phyloP scores from a whole-genome alignment of 768 basidiomycete genomes.

The Psilocybe azurescens region DNA sequence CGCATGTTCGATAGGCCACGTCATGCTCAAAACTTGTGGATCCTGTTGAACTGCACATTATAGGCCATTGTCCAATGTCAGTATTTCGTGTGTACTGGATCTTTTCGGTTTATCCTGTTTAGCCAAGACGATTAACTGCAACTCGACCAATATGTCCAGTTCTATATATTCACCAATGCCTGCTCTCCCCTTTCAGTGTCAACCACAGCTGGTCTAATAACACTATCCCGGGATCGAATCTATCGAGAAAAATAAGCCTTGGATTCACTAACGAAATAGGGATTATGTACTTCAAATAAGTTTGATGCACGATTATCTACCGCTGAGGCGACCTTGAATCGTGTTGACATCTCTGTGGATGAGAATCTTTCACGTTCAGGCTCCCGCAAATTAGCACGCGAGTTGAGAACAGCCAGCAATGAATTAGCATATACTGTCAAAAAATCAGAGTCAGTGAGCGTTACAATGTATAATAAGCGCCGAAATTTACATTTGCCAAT shows the following conservation, averaged over 20 bases:
- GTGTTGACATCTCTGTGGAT: conserved; percentile 37
- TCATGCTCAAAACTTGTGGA: no score
- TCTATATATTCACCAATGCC: neutral
- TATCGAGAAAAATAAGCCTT: neutral
- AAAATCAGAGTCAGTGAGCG: neutral
- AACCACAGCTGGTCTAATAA: neutral
- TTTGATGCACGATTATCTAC: conserved; percentile 27
- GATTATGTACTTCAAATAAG: conserved; percentile 22
- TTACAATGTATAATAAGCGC: neutral
- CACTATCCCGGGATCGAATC: conserved; percentile 23
- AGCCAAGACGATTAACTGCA: neutral
- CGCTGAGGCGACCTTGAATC: conserved; percentile 36
- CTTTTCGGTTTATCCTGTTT: neutral
- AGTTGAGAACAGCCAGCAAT: conserved; percentile 49
- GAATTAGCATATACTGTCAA: conserved; percentile 51
- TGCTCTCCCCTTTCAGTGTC: conserved; percentile 2
- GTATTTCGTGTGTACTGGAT: neutral
- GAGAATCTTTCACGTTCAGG: conserved; percentile 22
- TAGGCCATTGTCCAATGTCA: neutral
- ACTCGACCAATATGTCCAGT: no score
- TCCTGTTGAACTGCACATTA: neutral
- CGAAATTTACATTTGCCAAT: conserved; percentile 51
- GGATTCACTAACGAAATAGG: neutral
- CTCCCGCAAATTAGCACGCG: conserved; percentile 38
- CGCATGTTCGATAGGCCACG: no score